Conservation (phyloP, 2,329 filamentous ascomycete genomes). For the Colletotrichum orchidophilum region DNA sequence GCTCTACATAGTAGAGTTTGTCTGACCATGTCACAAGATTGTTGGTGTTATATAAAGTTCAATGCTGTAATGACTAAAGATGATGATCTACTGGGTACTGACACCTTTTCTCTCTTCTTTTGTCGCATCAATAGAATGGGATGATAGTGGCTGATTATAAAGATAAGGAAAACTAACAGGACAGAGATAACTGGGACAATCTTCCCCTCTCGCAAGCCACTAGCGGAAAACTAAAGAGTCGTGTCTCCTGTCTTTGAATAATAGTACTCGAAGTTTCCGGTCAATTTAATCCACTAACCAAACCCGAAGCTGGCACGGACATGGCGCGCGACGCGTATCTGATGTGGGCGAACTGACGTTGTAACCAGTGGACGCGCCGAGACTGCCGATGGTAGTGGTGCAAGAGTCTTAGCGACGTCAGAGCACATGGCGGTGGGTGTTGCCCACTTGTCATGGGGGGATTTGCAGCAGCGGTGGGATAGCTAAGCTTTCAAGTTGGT, state of each 20-base stretch:
- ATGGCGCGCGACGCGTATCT: not conserved
- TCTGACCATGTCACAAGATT: too few species aligned
- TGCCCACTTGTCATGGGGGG: not conserved
- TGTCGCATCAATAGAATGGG: not conserved
- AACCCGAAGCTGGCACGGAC: not conserved
- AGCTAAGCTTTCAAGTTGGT: not conserved
- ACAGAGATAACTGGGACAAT: too few species aligned
- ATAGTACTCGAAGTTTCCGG: too few species aligned
- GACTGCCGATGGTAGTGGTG: not conserved
- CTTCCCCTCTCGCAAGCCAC: too few species aligned
- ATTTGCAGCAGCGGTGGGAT: not conserved
- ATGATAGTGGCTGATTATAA: too few species aligned
- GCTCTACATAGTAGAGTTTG: too few species aligned
- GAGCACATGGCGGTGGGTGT: not conserved
- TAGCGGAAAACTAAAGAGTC: too few species aligned
- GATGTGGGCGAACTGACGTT: not conserved
- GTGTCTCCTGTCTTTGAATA: too few species aligned
- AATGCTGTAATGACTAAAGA: too few species aligned
- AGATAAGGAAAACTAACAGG: too few species aligned
- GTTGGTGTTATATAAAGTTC: too few species aligned
- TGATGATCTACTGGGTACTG: too few species aligned
- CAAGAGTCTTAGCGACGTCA: not conserved
- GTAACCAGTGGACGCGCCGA: not conserved
- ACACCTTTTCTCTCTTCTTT: not conserved
- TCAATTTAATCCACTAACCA: not conserved